Conservation (phyloP, 805 yeast species). For the Monosporozyma servazzii region DNA sequence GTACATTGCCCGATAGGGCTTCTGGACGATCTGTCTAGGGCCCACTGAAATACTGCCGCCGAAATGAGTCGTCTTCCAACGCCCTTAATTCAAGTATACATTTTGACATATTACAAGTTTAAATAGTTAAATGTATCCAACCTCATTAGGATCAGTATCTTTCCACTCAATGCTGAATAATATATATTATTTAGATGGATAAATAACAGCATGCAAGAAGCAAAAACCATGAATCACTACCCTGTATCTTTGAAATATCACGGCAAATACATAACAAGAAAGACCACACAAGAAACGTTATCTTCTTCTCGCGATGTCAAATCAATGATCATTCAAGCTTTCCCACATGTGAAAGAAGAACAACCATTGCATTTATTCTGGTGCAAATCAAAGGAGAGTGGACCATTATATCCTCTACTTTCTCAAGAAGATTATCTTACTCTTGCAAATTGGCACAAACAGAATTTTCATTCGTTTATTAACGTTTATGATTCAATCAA, state of each 20-base stretch:
- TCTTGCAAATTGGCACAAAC: not conserved
- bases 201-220: too few species aligned
- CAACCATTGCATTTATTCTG: not conserved
- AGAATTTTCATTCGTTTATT: not conserved
- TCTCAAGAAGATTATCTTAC: not conserved
- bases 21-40: too few species aligned
- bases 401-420: not conserved
- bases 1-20: not conserved
- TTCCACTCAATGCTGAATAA: too few species aligned
- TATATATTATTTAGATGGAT: too few species aligned
- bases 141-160: too few species aligned
- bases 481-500: not conserved
- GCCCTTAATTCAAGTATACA: too few species aligned
- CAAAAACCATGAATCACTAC: not conserved
- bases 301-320: not conserved
- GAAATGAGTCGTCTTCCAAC: too few species aligned
- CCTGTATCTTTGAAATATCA: not conserved
- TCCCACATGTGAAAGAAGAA: not conserved
- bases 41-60: too few species aligned
- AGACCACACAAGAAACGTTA: not conserved
- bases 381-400: not conserved
- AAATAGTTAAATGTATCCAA: too few species aligned
- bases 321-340: slow-evolving; percentile 2
- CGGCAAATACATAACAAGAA: not conserved
- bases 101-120: too few species aligned